Base-by-base conservation (phyloP, 2,329 filamentous ascomycete genomes). In the Colletotrichum tamarilloi region DNA sequence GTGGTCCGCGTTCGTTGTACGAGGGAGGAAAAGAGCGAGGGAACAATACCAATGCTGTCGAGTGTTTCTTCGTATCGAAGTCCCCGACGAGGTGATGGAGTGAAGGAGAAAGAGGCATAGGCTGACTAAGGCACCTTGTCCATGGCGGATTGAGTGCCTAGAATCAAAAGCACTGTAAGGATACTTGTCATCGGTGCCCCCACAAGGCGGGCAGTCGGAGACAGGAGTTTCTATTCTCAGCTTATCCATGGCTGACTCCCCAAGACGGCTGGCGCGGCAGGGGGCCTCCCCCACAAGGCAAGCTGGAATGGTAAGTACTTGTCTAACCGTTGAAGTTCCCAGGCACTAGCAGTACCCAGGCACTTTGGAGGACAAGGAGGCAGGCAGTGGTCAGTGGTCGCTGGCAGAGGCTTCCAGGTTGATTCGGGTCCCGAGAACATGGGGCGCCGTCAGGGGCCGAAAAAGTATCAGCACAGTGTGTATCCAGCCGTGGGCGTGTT, bases 121-220 rank as follows among this genome's bases (percentile, higher is more conserved):
- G 64, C 64, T 67, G 56, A 68, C 56, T 49, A 53, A 19, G 35
- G 28, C 22, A 52, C 19, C 19, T 49, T 49, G 7, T 35, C 24
- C 42, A 35, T 22, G 56, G 56, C 46, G 30, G 38, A 19, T 32
- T 32, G 6, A 53, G 16, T 30, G 14, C 8, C 24, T 5, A 56
- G 63, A 60, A 35, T 60, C 12, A 6, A n/a, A 14, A 12, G 14
- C 63, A 67, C 62, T 67, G 68, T 67, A 42, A 19, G 9, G 14
- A 26, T 19, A 67, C 55, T 55, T 67, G 1, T 8, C 24, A 6
- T 22, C 19, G 42, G 19, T 8, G 42, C 7, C 42, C 19, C 42
- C 19, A 49, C 42, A 49, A 42, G 38, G 38, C 38, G 38, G 42
- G 19, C 19, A 22, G 42, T 19, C n/a, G 42, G 42, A 49, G 42